These are phyloP conservation scores for Platismatia glauca DNA, from an alignment of 495 filamentous ascomycete species.

Conservation along the genomic window DNA sequence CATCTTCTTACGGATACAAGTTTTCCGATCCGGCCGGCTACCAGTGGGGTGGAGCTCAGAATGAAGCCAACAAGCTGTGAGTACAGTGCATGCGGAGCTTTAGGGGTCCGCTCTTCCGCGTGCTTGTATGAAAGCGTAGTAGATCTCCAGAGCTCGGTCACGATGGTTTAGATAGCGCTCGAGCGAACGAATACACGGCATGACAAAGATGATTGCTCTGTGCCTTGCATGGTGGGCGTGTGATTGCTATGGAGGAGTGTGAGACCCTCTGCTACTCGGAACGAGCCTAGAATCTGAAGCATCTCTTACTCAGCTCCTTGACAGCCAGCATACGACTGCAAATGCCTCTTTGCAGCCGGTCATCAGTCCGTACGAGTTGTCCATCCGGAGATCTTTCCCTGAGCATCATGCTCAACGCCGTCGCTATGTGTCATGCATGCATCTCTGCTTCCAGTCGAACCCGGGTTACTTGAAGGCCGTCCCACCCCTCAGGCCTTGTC, in stretches of 20 bases:
- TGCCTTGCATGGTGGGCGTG: neutral
- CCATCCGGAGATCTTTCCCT: neutral
- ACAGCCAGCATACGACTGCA: neutral
- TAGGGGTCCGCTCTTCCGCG: constrained; percentile 1
- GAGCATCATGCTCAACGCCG: constrained; percentile 10
- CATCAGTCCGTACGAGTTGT: neutral
- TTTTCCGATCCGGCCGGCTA: constrained; percentile 96
- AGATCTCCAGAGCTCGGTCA: neutral
- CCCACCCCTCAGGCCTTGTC: constrained; percentile 1
- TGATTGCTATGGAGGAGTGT: neutral
- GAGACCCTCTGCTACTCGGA: neutral
- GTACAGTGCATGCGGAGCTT: neutral
- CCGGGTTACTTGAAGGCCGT: neutral
- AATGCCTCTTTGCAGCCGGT: neutral
- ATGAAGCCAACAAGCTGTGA: constrained; percentile 13
- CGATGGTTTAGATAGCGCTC: constrained; percentile 18
- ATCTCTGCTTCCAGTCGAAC: neutral
- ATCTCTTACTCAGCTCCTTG: neutral
- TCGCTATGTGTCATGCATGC: constrained; percentile 6
- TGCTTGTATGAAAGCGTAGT: neutral
- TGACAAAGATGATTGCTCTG: neutral
- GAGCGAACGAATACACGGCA: constrained; percentile 9
- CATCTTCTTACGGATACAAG: constrained; percentile 94
- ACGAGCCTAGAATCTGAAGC: neutral
- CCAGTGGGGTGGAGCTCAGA: constrained; percentile 54